These are phyloP conservation scores for Ustilago crameri DNA, from an alignment of 1,284 basidiomycete genomes.

Conservation along the genomic window DNA sequence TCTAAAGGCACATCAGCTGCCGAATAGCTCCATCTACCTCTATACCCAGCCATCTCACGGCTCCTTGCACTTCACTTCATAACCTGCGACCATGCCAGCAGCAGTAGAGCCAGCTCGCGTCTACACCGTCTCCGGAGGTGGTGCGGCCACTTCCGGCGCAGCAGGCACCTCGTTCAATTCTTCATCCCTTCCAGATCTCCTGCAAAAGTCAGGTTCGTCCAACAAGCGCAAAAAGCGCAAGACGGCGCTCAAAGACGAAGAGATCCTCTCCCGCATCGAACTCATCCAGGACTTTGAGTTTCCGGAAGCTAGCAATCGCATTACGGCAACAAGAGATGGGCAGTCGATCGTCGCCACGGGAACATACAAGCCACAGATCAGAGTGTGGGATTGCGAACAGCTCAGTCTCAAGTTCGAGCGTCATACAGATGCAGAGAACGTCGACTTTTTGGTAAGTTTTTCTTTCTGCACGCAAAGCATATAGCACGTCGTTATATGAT, in stretches of 20 bases:
- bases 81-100: constrained; percentile 43
- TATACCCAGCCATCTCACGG: background rate
- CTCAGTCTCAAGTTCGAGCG: constrained; percentile 94
- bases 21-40: background rate
- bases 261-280: constrained; percentile 62
- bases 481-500: constrained; percentile 19
- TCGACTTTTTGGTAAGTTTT: constrained; percentile 93
- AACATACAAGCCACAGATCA: constrained; percentile 97
- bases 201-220: constrained; percentile 61
- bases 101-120: constrained; percentile 61
- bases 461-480: no score
- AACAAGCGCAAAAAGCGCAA: constrained; percentile 66
- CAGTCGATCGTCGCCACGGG: constrained; percentile 93
- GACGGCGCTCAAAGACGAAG: constrained; percentile 53
- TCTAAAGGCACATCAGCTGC: constrained; percentile 10
- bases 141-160: constrained; percentile 48
- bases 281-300: constrained; percentile 88
- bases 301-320: constrained; percentile 90
- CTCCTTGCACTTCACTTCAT: background rate
- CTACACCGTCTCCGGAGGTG: constrained; percentile 64
- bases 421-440: constrained; percentile 94
- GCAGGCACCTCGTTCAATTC: constrained; percentile 64
- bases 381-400: constrained; percentile 94
- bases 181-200: constrained; percentile 64
- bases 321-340: constrained; percentile 91